Percentiles rank a stretch among this genome's conserved stretches.
Evolutionary conservation across 352 stramenopile species (phyloP).

Genomic region (Globisporangium perplexum): DNA sequence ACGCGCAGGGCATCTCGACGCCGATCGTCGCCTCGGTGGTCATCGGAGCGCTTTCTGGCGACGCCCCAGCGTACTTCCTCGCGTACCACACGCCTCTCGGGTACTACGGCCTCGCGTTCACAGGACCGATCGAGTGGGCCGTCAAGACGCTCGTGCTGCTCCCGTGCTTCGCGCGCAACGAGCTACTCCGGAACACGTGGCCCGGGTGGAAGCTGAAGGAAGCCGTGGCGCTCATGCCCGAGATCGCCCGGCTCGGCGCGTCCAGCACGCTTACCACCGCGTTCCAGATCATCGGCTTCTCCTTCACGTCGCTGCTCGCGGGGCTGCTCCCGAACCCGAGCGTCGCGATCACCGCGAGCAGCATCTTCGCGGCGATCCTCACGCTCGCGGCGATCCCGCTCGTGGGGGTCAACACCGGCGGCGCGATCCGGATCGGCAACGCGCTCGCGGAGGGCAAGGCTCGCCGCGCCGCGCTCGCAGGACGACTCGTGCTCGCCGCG

Average conservation of each 20-base stretch:
- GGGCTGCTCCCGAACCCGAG: conserved; percentile 27
- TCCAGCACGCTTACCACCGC: conserved; percentile 13
- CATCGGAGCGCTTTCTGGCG: conserved; percentile 14
- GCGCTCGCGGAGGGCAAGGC: conserved; percentile 22
- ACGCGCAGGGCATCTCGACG: conserved; percentile 29
- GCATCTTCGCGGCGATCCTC: conserved; percentile 25
- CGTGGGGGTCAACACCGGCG: conserved; percentile 20
- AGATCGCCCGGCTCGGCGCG: conserved; percentile 12
- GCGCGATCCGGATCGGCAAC: conserved; percentile 31
- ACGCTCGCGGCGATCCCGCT: conserved; percentile 26
- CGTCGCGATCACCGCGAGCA: conserved; percentile 26
- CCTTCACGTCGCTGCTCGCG: conserved; percentile 15
- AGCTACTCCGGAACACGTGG: conserved; percentile 16
- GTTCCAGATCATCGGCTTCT: conserved; percentile 18
- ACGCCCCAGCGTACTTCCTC: conserved; percentile 24
- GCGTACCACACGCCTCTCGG: conserved; percentile 30
- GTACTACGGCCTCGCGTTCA: conserved; percentile 28
- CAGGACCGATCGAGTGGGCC: conserved; percentile 16
- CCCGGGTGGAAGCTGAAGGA: conserved; percentile 12
- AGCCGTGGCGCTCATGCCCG: conserved; percentile 10
- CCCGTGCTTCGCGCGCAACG: conserved; percentile 18
- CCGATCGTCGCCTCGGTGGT: conserved; percentile 26
- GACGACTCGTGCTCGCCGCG: conserved; percentile 15
- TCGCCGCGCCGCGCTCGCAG: conserved; percentile 15
- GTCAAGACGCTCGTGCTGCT: conserved; percentile 23